A percentile compares a stretch with the other conserved stretches of the same genome.
Evolutionary conservation across 176 grass and related monocot species (phyloP).

Genomic region (Ensete ventricosum): DNA sequence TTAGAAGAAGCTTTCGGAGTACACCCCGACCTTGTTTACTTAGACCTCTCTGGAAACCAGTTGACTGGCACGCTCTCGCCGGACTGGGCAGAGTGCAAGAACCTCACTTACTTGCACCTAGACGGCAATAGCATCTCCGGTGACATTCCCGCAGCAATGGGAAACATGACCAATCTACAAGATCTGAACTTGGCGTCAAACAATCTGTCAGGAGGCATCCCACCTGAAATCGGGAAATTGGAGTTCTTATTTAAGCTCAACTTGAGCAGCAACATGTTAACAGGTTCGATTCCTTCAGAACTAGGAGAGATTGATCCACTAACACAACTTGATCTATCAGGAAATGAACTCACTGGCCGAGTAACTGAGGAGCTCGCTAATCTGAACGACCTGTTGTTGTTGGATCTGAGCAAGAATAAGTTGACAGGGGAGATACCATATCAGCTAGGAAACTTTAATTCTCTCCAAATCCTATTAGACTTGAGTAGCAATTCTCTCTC

Average conservation of each 20-base stretch:
- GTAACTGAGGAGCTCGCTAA: conserved; percentile 44
- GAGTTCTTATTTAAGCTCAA: conserved; percentile 41
- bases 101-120: conserved; percentile 37
- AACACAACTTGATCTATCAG: conserved; percentile 45
- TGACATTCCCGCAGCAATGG: conserved; percentile 31
- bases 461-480: conserved; percentile 66
- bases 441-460: conserved; percentile 49
- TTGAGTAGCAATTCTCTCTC: conserved; percentile 73
- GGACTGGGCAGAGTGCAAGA: conserved; percentile 40
- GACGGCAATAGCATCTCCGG: conserved; percentile 55
- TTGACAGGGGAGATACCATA: conserved; percentile 55
- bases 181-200: conserved; percentile 53
- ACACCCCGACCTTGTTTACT: conserved; percentile 45
- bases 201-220: conserved; percentile 32
- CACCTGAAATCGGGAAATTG: conserved; percentile 29
- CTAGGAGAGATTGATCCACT: conserved; percentile 25
- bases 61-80: conserved; percentile 35
- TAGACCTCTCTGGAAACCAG: conserved; percentile 43
- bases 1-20: conserved; percentile 43
- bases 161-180: conserved; percentile 22
- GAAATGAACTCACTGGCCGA: conserved; percentile 34
- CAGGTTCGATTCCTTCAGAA: conserved; percentile 29
- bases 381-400: conserved; percentile 25
- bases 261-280: conserved; percentile 44
- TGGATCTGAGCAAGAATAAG: conserved; percentile 59